These are phyloP conservation scores for Eremothecium coryli DNA, from an alignment of 1,139 yeast genomes.

Conservation along the genomic window DNA sequence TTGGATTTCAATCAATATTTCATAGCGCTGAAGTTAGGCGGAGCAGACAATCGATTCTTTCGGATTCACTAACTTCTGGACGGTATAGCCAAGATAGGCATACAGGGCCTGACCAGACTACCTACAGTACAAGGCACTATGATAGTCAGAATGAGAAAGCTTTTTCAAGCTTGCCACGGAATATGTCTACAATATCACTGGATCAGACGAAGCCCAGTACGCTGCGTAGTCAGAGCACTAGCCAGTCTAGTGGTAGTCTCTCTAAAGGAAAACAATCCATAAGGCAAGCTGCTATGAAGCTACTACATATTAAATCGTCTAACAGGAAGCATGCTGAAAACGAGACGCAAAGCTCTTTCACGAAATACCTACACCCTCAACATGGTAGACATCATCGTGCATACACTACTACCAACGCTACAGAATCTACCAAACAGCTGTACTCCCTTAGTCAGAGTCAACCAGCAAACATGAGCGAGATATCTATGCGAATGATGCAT, in stretches of 20 bases:
- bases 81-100: neutral
- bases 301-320: conserved; percentile 15
- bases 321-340: conserved; percentile 3
- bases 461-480: conserved; percentile 12
- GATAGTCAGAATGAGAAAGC: too few species aligned
- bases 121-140: too few species aligned
- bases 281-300: conserved; percentile 15
- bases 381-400: conserved; percentile 27
- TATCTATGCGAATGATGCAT: conserved; percentile 7
- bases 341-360: conserved; percentile 9
- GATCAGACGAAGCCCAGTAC: too few species aligned
- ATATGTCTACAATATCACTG: too few species aligned
- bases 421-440: conserved; percentile 24
- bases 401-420: conserved; percentile 21
- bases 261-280: conserved; percentile 5
- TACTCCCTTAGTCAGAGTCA: conserved; percentile 22
- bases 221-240: too few species aligned
- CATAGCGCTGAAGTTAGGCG: conserved; percentile 15
- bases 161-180: too few species aligned
- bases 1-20: conserved; percentile 31
- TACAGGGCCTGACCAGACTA: neutral
- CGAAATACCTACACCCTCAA: conserved; percentile 28
- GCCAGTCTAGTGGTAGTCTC: too few species aligned
- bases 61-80: conserved; percentile 2
- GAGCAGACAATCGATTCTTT: conserved; percentile 13